Conservation (phyloP, 345 rosid species). For the Sonneratia caseolaris region DNA sequence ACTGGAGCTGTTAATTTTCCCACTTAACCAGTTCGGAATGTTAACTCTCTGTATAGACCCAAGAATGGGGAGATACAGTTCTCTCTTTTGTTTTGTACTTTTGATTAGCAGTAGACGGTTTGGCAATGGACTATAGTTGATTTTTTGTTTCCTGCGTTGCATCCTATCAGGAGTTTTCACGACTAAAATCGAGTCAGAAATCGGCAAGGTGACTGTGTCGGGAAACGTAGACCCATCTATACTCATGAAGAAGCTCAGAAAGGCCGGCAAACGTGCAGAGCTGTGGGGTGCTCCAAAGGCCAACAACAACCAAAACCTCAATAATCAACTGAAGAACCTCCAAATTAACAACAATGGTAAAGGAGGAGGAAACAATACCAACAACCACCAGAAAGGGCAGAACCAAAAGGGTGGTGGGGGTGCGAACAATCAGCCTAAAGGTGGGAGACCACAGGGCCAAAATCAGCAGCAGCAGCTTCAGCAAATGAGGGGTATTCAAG, state of each 20-base stretch:
- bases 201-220: slow-evolving; percentile 74
- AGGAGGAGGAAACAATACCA: slow-evolving; percentile 37
- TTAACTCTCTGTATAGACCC: not conserved
- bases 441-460: slow-evolving; percentile 19
- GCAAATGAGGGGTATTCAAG: slow-evolving; percentile 57
- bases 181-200: slow-evolving; percentile 64
- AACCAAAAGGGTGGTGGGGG: slow-evolving; percentile 33
- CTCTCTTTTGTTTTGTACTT: not conserved
- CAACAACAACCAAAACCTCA: slow-evolving; percentile 34
- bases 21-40: not conserved
- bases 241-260: slow-evolving; percentile 78
- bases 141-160: not conserved
- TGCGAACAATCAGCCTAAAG: slow-evolving; percentile 32
- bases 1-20: not conserved
- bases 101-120: not conserved
- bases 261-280: slow-evolving; percentile 91
- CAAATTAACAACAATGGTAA: slow-evolving; percentile 54
- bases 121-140: not conserved
- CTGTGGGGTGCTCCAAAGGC: slow-evolving; percentile 60
- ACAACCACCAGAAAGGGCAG: slow-evolving; percentile 13
- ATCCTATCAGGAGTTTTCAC: slow-evolving; percentile 56
- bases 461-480: slow-evolving; percentile 28
- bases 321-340: slow-evolving; percentile 65
- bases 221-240: slow-evolving; percentile 59
- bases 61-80: not conserved